Percentiles rank a stretch among this genome's conserved stretches.
Conservation (phyloP, 179 eudicot genomes). For the Silene coronaria region DNA sequence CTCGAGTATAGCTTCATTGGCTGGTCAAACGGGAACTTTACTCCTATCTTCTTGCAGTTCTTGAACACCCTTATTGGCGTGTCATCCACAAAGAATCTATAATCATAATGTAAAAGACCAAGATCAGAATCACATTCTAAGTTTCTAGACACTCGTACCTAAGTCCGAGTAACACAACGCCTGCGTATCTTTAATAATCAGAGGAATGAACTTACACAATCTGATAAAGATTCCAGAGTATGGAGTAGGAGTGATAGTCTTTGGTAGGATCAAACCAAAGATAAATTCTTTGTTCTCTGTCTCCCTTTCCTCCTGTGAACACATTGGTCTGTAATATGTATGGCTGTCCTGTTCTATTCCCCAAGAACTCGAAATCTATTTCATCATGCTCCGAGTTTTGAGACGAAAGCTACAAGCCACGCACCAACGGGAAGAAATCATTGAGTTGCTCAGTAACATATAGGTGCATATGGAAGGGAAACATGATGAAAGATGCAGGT, state of each 20-base stretch:
- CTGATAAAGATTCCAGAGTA: conserved; percentile 62
- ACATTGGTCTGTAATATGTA: conserved; percentile 61
- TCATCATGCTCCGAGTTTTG: conserved; percentile 45
- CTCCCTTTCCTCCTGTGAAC: conserved; percentile 53
- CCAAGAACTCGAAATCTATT: conserved; percentile 82
- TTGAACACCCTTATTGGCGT: conserved; percentile 70
- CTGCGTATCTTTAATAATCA: neutral
- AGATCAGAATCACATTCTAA: neutral
- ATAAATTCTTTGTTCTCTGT: conserved; percentile 52
- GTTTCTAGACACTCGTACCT: neutral
- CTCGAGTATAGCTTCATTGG: conserved; percentile 49
- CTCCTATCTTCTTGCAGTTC: conserved; percentile 38
- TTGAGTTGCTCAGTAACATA: neutral
- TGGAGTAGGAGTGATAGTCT: conserved; percentile 58
- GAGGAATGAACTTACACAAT: conserved; percentile 50
- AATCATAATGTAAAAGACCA: neutral
- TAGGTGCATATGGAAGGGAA: neutral
- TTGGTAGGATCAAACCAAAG: conserved; percentile 90
- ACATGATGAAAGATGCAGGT: neutral
- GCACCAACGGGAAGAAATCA: neutral
- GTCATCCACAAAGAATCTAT: conserved; percentile 58
- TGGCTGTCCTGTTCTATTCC: conserved; percentile 61
- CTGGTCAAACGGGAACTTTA: conserved; percentile 39
- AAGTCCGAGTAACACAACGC: neutral
- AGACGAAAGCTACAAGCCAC: conserved; percentile 5